Percentiles rank a stretch among this genome's conserved stretches.
Conservation (phyloP, 129 eudicot genomes). For the Tagetes erecta region DNA sequence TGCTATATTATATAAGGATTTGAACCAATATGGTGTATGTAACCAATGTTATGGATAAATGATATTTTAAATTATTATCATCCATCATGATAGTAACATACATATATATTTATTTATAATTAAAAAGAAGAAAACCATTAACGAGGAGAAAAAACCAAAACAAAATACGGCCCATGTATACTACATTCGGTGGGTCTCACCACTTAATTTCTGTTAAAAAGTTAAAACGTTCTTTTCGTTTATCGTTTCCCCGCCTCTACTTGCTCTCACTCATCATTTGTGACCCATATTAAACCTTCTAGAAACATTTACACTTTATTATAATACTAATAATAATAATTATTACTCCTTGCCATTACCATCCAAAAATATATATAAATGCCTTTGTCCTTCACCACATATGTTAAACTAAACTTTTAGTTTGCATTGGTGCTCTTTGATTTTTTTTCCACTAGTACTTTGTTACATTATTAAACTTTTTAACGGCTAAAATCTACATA, state of each 20-base stretch:
- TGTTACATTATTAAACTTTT: no score
- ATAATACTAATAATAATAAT: no score
- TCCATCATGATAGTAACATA: neutral
- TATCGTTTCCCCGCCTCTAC: constrained; percentile 21
- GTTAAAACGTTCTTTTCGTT: constrained; percentile 16
- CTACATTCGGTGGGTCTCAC: neutral
- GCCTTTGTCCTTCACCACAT: no score
- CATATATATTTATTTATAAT: neutral
- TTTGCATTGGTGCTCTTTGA: no score
- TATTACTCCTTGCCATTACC: no score
- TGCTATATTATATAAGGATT: no score
- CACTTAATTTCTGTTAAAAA: constrained; percentile 15
- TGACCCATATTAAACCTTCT: constrained; percentile 18
- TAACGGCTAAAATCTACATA: no score
- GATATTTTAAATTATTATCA: neutral
- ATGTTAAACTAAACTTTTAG: no score
- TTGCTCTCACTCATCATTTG: neutral
- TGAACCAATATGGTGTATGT: neutral
- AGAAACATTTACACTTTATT: constrained; percentile 17
- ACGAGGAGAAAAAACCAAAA: constrained; percentile 11
- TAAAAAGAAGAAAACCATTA: constrained; percentile 9
- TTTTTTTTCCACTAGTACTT: no score
- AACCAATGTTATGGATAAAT: neutral
- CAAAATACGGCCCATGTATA: constrained; percentile 19
- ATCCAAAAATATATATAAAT: no score